Conservation (phyloP, 305 asterid species). For the Fraxinus sp. region DNA sequence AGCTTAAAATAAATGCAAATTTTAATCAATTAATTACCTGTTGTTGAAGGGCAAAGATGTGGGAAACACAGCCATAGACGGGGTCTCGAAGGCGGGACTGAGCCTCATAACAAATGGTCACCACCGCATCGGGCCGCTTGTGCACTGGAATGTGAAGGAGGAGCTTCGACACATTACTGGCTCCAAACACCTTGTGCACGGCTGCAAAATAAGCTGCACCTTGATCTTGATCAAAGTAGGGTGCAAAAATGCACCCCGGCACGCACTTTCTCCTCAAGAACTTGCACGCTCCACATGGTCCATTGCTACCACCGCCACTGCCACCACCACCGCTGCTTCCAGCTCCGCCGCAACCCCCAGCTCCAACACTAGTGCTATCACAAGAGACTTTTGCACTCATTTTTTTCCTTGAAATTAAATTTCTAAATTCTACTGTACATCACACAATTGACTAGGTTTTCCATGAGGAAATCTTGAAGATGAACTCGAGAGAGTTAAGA, state of each 20-base stretch:
- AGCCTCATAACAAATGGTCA: conserved; percentile 81
- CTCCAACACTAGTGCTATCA: conserved; percentile 29
- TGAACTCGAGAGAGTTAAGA: neutral
- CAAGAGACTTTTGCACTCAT: conserved; percentile 34
- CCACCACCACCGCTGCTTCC: conserved; percentile 32
- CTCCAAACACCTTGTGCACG: conserved; percentile 89
- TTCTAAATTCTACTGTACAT: neutral
- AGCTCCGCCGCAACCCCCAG: conserved; percentile 23
- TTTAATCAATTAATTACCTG: conserved; percentile 42
- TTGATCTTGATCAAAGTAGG: conserved; percentile 85
- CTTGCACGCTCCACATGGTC: conserved; percentile 98
- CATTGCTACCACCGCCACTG: conserved; percentile 42
- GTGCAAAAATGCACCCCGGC: conserved; percentile 80
- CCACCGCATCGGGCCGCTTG: conserved; percentile 77
- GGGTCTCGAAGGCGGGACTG: conserved; percentile 87
- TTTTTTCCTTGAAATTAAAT: neutral
- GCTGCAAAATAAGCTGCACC: conserved; percentile 96
- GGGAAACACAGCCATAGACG: conserved; percentile 80
- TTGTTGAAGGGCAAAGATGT: conserved; percentile 78
- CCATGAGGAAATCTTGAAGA: neutral
- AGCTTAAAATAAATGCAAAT: neutral
- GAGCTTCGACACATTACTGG: conserved; percentile 86
- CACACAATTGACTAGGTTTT: conserved; percentile 25
- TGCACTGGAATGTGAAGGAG: conserved; percentile 68
- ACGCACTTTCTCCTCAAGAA: conserved; percentile 85